These are phyloP conservation scores for Myxozyma kluyveri DNA, from an alignment of 805 yeast species.

Conservation along the genomic window DNA sequence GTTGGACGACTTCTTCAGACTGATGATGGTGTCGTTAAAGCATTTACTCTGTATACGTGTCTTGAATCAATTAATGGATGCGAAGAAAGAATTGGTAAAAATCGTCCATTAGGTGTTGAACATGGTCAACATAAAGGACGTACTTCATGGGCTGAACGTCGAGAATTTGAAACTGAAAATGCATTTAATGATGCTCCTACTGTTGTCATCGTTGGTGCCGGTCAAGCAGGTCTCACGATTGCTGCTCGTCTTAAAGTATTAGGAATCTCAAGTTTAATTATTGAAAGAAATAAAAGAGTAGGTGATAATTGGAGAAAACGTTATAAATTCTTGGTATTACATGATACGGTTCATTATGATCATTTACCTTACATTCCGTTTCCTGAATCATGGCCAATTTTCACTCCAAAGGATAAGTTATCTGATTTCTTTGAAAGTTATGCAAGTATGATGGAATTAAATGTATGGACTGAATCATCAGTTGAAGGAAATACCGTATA, in stretches of 20 bases:
- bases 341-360: constrained; percentile 47
- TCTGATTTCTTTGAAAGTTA: constrained; percentile 45
- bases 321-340: constrained; percentile 45
- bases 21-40: constrained; percentile 39
- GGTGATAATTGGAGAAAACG: constrained; percentile 50
- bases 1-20: constrained; percentile 37
- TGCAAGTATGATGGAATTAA: constrained; percentile 42
- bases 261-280: constrained; percentile 42
- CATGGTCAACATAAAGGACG: constrained; percentile 44
- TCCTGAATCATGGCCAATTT: constrained; percentile 45
- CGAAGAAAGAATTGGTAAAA: constrained; percentile 39
- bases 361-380: constrained; percentile 43
- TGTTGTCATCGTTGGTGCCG: constrained; percentile 46
- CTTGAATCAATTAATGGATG: constrained; percentile 39
- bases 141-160: constrained; percentile 43
- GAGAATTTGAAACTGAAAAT: constrained; percentile 36
- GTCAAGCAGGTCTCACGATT: constrained; percentile 45
- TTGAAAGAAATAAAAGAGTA: constrained; percentile 40
- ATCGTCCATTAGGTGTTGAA: constrained; percentile 41
- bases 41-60: constrained; percentile 39
- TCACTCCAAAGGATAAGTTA: constrained; percentile 46
- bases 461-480: constrained; percentile 38
- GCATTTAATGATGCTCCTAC: constrained; percentile 15
- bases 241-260: constrained; percentile 45
- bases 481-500: constrained; percentile 31